phyloP scores from a whole-genome alignment of 1,284 basidiomycete genomes.

The Pisolithus thermaeus region DNA sequence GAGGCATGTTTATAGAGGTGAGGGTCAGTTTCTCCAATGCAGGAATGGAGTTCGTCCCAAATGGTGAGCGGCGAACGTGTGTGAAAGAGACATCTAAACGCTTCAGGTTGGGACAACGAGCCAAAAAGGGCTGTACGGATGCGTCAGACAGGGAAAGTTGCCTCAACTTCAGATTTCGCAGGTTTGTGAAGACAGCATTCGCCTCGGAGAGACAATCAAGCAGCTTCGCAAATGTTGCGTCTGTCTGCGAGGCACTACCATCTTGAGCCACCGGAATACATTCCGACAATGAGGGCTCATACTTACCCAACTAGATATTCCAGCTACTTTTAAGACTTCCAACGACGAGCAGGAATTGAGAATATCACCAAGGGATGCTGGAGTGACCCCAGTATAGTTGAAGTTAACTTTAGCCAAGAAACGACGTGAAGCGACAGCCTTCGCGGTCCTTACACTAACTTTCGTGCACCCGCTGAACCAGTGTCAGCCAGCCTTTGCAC shows the following conservation, averaged over 20 bases:
- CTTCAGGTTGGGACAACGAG: constrained; percentile 43
- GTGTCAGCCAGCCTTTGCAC: constrained; percentile 10
- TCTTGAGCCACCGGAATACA: constrained; percentile 1
- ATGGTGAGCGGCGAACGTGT: constrained; percentile 33
- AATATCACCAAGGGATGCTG: constrained; percentile 41
- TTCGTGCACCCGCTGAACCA: constrained; percentile 50
- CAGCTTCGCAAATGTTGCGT: constrained; percentile 47
- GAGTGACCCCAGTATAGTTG: constrained; percentile 53
- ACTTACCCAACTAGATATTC: constrained; percentile 54
- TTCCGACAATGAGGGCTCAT: background rate
- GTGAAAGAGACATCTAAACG: constrained; percentile 65
- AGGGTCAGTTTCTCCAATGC: constrained; percentile 54
- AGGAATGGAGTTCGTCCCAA: constrained; percentile 10
- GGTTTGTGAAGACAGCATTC: constrained; percentile 30
- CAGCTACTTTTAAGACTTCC: constrained; percentile 57
- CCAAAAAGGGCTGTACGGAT: constrained; percentile 38
- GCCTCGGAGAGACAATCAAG: constrained; percentile 25
- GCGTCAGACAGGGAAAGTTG: constrained; percentile 47
- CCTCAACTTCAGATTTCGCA: constrained; percentile 56
- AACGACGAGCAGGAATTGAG: constrained; percentile 39
- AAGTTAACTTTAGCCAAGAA: constrained; percentile 47
- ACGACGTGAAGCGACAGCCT: constrained; percentile 40
- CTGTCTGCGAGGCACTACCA: constrained; percentile 38
- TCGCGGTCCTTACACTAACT: constrained; percentile 45
- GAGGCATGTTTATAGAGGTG: constrained; percentile 48